Conservation (phyloP, 495 filamentous ascomycete species). For the Xylaria bambusicola region DNA sequence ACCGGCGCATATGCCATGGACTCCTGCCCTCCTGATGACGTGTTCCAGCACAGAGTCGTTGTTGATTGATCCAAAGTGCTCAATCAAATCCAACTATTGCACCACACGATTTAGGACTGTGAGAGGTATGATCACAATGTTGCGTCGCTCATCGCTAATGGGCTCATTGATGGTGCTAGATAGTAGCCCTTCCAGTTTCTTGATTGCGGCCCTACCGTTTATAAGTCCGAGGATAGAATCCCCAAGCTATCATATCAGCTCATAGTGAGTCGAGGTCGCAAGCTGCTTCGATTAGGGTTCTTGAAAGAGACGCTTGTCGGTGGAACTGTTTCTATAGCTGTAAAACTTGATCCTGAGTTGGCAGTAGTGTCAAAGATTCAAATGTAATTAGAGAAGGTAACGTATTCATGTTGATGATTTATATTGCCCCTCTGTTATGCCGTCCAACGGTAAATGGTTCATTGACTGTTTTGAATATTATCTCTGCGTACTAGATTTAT, state of each 20-base stretch:
- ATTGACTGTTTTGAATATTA: too few species aligned
- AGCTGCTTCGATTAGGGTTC: background rate
- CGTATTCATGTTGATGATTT: background rate
- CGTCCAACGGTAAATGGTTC: too few species aligned
- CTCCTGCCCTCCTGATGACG: conserved; percentile 13
- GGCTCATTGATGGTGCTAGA: conserved; percentile 1
- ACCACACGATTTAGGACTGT: background rate
- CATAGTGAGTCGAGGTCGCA: background rate
- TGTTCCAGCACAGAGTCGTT: background rate
- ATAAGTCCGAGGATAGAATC: background rate
- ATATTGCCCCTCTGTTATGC: background rate
- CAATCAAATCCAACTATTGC: background rate
- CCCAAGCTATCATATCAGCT: background rate
- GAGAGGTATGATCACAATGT: background rate
- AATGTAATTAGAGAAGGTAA: conserved; percentile 5
- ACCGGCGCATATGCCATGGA: conserved; percentile 42
- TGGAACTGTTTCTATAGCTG: background rate
- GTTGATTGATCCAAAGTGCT: background rate
- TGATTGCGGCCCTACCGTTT: background rate
- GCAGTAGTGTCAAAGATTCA: background rate
- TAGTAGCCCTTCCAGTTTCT: background rate
- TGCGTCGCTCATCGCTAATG: background rate
- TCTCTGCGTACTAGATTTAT: too few species aligned
- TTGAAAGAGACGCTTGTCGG: conserved; percentile 1
- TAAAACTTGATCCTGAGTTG: conserved; percentile 1